Evolutionary conservation across 1,284 basidiomycete species (phyloP), one percentile per base, ranked within the genome.

Genomic region (Peniophora sp.): DNA sequence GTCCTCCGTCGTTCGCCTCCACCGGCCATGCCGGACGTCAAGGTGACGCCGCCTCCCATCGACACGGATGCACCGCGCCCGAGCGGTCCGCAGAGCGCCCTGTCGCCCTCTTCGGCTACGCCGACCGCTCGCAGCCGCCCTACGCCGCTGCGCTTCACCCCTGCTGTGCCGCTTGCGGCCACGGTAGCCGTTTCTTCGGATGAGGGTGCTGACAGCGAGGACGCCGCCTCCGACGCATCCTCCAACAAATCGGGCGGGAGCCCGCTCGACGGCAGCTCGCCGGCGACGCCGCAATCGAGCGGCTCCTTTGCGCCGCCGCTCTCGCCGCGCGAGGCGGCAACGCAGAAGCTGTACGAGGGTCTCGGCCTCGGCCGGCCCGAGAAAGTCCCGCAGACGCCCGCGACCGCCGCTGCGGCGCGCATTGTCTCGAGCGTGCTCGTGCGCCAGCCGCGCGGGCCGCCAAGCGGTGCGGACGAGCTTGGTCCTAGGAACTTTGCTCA

Each of bases 401-500:
- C 61, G 23, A 57, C 59, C 43, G 56, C 59, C 47, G 55, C 60
- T 43, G 62, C 65, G 44, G 73, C 80, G 71, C 78, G 80, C 69
- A 65, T 82, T 68, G 72, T 73, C 54, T 32, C 27, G 27, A 84
- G 81, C 64, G 78, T 82, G 61, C 83, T 87, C 46, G 73, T 82
- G 48, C 83, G 91, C 67, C 91, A 93, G 73, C 91, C 91, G 56
- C 79, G 80, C 53, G 91, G 91, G 57, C 91, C 91, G 52, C 91
- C 91, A 50, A 87, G 87, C 23, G 87, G 86, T 63, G 79, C 82
- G 52, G 89, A 92, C 61, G 91, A 93, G 64, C 78, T 94, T 41
- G 84, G 85, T n/a, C 81, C 85, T 46, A 88, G 87, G 75, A 94
- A 94, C 69, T 94, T 94, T 70, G 90, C 91, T 16, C 81, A 81